Base-by-base conservation (phyloP, 345 rosid genomes). In the Gossypium ekmanianum region DNA sequence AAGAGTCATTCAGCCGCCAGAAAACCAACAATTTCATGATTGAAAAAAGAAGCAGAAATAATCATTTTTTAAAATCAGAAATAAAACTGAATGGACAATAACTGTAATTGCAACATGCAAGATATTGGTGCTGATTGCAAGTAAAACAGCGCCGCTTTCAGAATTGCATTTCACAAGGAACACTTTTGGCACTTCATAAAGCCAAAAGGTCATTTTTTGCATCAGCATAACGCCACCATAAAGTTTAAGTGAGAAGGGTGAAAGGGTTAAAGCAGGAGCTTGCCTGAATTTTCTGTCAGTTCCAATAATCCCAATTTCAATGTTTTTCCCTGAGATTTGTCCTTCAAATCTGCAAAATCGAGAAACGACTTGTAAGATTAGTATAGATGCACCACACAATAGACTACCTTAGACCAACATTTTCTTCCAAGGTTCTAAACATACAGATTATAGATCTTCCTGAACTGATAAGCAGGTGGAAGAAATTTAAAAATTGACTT, bases 281-380 rank as follows among this genome's bases (percentile, higher is more conserved):
- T 83, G 84, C 97, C 94, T 88, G 88, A 91, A 93, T 72, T 88
- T 87, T 79, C 83, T 89, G 86, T 93, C 97, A 20, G 86, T 76
- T 62, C 91, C 88, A 77, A 93, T 91, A 54, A 88, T 85, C 75
- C 94, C 98, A 71, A 91, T 93, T 80, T 93, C 98, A 75, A 93
- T 91, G 83, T 93, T 93, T 83, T 93, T 90, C 71, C 91, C 84
- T 2, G 94, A 87, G 50, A 90, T 90, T 77, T 94, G 94, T 52
- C 98, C 98, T 85, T 94, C 98, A 80, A 94, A 94, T 74, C 98
- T 94, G 80, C 82, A 87, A 57, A 54, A 73, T 41, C 63, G 2
- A 52, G 48, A 56, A 47, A 55, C 58, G 57, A n/a, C 3, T 8
- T 13, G 24, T 62, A 16, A 54, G 44, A n/a, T 69, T 13, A 11